phyloP scores from a whole-genome alignment of 202 grass and related monocot genomes.

The Zizania palustris region DNA sequence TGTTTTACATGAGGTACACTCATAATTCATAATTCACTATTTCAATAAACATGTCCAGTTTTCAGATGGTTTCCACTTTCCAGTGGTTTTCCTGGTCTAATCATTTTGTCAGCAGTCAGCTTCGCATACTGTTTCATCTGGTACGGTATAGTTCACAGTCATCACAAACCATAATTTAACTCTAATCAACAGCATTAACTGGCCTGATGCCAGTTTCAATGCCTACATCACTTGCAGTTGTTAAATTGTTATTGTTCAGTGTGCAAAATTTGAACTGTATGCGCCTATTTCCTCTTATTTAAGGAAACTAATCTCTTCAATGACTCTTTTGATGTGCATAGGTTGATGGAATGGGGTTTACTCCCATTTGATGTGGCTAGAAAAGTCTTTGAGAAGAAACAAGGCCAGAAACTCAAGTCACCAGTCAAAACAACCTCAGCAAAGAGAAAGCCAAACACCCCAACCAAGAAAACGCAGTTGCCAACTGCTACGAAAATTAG shows the following conservation, averaged over 20 bases:
- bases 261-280: neutral
- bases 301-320: conserved; percentile 33
- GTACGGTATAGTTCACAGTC: neutral
- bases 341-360: conserved; percentile 99
- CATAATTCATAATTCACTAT: neutral
- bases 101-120: neutral
- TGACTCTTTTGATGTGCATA: conserved; percentile 46
- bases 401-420: conserved; percentile 60
- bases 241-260: neutral
- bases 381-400: conserved; percentile 68
- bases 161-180: neutral
- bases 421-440: conserved; percentile 54
- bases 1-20: neutral
- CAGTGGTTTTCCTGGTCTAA: neutral
- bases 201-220: neutral
- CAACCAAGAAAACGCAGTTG: conserved; percentile 43
- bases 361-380: conserved; percentile 63
- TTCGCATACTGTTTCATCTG: conserved; percentile 2
- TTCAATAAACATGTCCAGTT: neutral
- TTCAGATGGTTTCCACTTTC: conserved; percentile 19
- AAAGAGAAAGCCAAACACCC: conserved; percentile 44
- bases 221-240: conserved; percentile 10
- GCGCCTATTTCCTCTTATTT: conserved; percentile 11
- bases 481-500: conserved; percentile 38
- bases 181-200: neutral